phyloP scores from a whole-genome alignment of 768 basidiomycete species.

The Kwoniella sp. region DNA sequence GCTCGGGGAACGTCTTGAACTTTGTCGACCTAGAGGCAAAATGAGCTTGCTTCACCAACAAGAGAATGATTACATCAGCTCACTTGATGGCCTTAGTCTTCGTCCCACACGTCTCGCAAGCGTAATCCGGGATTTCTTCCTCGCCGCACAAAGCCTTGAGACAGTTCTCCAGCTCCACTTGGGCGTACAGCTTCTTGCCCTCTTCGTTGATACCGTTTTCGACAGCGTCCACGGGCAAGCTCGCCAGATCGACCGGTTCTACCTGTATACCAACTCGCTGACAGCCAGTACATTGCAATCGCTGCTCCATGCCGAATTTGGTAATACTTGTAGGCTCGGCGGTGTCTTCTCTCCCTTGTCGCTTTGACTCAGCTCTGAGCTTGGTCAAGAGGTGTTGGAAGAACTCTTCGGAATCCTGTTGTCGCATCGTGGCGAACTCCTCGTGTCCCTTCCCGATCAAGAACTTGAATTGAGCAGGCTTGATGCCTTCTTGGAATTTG shows the following conservation, averaged over 20 bases:
- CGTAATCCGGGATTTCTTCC: conserved; percentile 65
- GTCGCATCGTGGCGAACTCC: conserved; percentile 94
- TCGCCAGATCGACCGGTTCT: conserved; percentile 75
- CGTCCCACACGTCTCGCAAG: conserved; percentile 72
- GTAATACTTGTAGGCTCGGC: conserved; percentile 75
- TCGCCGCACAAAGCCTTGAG: conserved; percentile 55
- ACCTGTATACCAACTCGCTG: conserved; percentile 77
- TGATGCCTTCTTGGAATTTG: conserved; percentile 79
- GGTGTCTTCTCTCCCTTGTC: conserved; percentile 47
- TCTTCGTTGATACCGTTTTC: conserved; percentile 63
- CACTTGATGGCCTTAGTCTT: conserved; percentile 74
- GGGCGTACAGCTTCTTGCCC: conserved; percentile 67
- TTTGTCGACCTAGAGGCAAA: conserved; percentile 63
- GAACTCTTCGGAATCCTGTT: conserved; percentile 97
- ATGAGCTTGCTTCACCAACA: conserved; percentile 6
- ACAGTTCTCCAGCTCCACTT: conserved; percentile 67
- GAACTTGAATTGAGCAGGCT: conserved; percentile 80
- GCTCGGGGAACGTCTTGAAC: conserved; percentile 84
- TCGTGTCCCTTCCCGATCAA: conserved; percentile 89
- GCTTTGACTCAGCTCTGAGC: conserved; percentile 61
- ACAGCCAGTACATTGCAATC: conserved; percentile 79
- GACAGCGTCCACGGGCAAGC: conserved; percentile 73
- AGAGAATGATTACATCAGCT: too few relatives aligned
- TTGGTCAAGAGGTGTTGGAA: conserved; percentile 75
- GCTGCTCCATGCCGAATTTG: conserved; percentile 80